Evolutionary conservation across 805 yeast genomes (phyloP).

Genomic region (Myxozyma neotropica): DNA sequence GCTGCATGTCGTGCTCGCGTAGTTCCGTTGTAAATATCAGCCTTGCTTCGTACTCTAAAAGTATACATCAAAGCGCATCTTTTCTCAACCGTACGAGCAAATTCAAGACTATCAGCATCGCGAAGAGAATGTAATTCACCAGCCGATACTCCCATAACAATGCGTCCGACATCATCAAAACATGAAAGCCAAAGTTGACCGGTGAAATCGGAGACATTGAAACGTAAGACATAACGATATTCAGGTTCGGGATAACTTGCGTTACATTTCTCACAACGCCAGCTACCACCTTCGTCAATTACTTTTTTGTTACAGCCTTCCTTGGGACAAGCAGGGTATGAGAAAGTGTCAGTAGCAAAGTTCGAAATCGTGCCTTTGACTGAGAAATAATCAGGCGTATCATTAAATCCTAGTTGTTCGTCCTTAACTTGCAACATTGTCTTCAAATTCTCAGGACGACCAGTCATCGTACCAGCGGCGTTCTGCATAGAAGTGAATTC

Average conservation of each 20-base stretch:
- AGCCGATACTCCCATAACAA: conserved; percentile 68
- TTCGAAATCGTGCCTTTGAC: conserved; percentile 74
- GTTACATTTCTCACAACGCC: conserved; percentile 95
- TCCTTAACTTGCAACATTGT: conserved; percentile 66
- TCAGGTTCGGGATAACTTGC: conserved; percentile 66
- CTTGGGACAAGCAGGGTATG: conserved; percentile 85
- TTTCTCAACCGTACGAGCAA: conserved; percentile 47
- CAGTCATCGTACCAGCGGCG: conserved; percentile 48
- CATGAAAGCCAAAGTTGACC: conserved; percentile 85
- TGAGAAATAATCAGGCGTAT: conserved; percentile 76
- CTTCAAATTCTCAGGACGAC: conserved; percentile 58
- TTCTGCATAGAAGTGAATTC: conserved; percentile 56
- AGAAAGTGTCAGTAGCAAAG: conserved; percentile 72
- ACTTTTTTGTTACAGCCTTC: conserved; percentile 85
- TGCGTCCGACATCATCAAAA: conserved; percentile 81
- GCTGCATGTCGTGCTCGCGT: conserved; percentile 76
- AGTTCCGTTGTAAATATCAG: conserved; percentile 80
- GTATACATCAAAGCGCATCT: conserved; percentile 68
- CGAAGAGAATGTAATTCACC: conserved; percentile 51
- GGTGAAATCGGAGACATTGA: conserved; percentile 74
- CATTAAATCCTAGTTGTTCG: conserved; percentile 69
- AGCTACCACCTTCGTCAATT: conserved; percentile 65
- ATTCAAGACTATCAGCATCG: conserved; percentile 43
- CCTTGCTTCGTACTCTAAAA: conserved; percentile 79
- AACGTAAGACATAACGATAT: conserved; percentile 77